A percentile compares a stretch with the other conserved stretches of the same genome.
Evolutionary conservation across 768 basidiomycete species (phyloP).

Genomic region (Auricularia sp.): DNA sequence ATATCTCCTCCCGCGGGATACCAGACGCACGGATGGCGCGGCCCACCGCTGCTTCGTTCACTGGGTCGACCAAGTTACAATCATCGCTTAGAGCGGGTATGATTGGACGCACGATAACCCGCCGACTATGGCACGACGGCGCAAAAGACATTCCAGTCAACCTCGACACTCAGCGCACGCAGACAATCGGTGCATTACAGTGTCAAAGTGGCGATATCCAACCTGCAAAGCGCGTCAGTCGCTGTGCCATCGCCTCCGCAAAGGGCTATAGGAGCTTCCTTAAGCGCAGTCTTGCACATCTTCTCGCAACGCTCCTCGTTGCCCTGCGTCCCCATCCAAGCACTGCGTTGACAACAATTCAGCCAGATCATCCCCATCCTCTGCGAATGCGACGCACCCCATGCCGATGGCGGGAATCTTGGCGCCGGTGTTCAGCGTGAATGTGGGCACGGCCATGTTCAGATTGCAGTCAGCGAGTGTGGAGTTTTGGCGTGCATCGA

Average conservation of each 20-base stretch:
- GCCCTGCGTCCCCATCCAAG: conserved; percentile 32
- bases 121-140: not conserved
- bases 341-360: conserved; percentile 10
- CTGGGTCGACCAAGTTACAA: not conserved
- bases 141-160: not conserved
- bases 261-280: conserved; percentile 12
- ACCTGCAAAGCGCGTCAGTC: not conserved
- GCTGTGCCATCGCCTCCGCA: too few species aligned
- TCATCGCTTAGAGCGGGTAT: not conserved
- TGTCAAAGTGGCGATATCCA: not conserved
- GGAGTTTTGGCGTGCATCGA: too few species aligned
- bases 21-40: conserved; percentile 69
- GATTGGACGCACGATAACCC: not conserved
- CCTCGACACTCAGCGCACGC: too few species aligned
- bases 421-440: conserved; percentile 8
- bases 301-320: conserved; percentile 31
- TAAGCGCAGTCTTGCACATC: conserved; percentile 27
- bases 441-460: not conserved
- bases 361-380: not conserved
- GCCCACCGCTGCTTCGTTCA: conserved; percentile 75
- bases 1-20: conserved; percentile 61
- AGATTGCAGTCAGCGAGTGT: too few species aligned
- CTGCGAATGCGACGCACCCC: conserved; percentile 1
- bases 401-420: conserved; percentile 8
- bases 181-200: not conserved